Percentiles rank a stretch among this genome's conserved stretches.
phyloP scores from a whole-genome alignment of 352 stramenopile genomes.

The Globisporangium parvum region DNA sequence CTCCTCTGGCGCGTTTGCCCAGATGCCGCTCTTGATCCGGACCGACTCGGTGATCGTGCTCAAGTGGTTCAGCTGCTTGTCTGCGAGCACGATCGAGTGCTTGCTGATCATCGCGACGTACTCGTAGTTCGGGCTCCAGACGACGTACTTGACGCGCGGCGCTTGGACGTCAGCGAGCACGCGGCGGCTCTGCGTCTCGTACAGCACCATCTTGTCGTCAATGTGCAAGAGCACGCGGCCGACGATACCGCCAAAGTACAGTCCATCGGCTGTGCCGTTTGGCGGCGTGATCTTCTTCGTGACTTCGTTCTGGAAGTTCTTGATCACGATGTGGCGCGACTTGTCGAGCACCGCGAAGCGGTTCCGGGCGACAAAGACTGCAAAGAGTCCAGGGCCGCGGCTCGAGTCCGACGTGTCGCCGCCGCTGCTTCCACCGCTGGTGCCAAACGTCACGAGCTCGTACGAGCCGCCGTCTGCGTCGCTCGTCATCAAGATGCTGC shows the following conservation, averaged over 20 bases:
- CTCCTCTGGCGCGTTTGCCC: slow-evolving; percentile 86
- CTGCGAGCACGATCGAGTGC: slow-evolving; percentile 95
- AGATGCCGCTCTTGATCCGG: slow-evolving; percentile 92
- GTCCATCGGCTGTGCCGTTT: slow-evolving; percentile 90
- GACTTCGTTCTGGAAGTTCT: slow-evolving; percentile 99
- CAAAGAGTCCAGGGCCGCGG: slow-evolving; percentile 91
- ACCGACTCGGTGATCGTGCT: slow-evolving; percentile 97
- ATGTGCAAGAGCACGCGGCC: slow-evolving; percentile 96
- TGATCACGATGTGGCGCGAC: slow-evolving; percentile 95
- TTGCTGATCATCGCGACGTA: slow-evolving; percentile 98
- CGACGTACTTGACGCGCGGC: slow-evolving; percentile 96
- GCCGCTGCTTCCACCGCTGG: slow-evolving; percentile 47
- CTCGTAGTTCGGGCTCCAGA: slow-evolving; percentile 96
- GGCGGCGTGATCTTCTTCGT: slow-evolving; percentile 97
- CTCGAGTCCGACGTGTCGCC: slow-evolving; percentile 90
- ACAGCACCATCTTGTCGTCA: slow-evolving; percentile 97
- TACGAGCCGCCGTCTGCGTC: slow-evolving; percentile 97
- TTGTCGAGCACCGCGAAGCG: slow-evolving; percentile 98
- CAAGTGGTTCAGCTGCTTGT: slow-evolving; percentile 97
- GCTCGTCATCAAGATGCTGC: slow-evolving; percentile 93
- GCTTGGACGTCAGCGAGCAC: slow-evolving; percentile 95
- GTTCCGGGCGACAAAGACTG: slow-evolving; percentile 97
- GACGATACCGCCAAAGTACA: slow-evolving; percentile 96
- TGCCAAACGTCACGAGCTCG: slow-evolving; percentile 95
- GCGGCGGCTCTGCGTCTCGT: slow-evolving; percentile 96